A percentile compares a stretch with the other conserved stretches of the same genome.
Conservation (phyloP, 23 red algal species). For the Gracilaria caudata region DNA sequence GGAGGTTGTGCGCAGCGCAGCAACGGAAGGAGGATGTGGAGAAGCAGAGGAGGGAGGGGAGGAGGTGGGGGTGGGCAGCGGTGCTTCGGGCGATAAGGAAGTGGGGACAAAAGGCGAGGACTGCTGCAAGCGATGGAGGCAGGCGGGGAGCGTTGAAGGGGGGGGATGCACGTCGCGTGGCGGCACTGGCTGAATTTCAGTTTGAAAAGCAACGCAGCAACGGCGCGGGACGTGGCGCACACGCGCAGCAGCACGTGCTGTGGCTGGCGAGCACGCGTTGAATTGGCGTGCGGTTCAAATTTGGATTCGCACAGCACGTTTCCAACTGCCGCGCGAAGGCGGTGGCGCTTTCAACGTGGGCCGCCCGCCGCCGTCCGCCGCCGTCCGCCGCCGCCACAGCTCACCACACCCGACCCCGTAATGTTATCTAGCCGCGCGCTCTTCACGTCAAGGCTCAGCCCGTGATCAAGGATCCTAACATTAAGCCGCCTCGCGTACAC, state of each 20-base stretch:
- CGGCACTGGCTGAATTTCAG: slow-evolving; percentile 7
- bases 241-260: slow-evolving; percentile 24
- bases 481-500: background rate
- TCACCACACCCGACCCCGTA: no score
- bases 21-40: background rate
- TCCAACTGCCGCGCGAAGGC: background rate
- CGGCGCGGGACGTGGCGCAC: slow-evolving; percentile 18
- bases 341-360: background rate
- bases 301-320: background rate
- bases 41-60: background rate
- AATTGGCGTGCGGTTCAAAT: background rate
- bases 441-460: no score
- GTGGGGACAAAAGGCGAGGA: background rate
- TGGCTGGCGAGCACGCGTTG: slow-evolving; percentile 6
- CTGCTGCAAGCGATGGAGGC: background rate
- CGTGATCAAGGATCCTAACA: no score
- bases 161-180: slow-evolving; percentile 25
- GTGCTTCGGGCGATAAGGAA: no score
- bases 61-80: background rate
- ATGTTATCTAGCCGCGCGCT: no score
- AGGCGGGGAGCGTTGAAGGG: background rate
- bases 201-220: slow-evolving; percentile 17
- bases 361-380: background rate
- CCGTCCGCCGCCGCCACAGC: no score
- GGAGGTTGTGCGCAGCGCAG: no score